These are phyloP conservation scores for Cryptococcus jaspeensis DNA, from an alignment of 1,284 basidiomycete species.

Conservation along the genomic window DNA sequence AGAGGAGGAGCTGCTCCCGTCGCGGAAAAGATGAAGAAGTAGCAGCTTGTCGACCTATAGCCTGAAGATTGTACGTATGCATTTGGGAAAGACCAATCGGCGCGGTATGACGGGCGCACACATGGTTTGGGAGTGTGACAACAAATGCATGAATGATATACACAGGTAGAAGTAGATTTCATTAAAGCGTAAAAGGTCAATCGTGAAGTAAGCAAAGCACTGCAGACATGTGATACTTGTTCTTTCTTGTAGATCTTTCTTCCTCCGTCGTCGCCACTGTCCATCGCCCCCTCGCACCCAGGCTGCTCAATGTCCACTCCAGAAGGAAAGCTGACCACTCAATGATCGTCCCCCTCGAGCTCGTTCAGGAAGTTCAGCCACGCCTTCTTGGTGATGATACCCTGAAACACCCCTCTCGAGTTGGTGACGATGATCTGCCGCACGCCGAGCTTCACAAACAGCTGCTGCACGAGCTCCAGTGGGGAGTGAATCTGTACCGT, in stretches of 20 bases:
- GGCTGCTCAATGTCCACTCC: too few species aligned
- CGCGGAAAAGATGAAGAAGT: conserved; percentile 44
- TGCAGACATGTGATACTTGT: not conserved
- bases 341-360: conserved; percentile 57
- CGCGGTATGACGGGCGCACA: too few species aligned
- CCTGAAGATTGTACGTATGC: too few species aligned
- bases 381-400: conserved; percentile 87
- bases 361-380: conserved; percentile 80
- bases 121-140: too few species aligned
- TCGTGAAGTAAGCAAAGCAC: not conserved
- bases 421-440: conserved; percentile 84
- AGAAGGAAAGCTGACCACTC: not conserved
- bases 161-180: not conserved
- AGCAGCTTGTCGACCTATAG: too few species aligned
- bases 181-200: not conserved
- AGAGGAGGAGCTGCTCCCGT: conserved; percentile 57
- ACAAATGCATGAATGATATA: too few species aligned
- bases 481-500: conserved; percentile 79
- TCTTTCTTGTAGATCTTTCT: not conserved
- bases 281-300: not conserved
- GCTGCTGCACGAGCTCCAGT: conserved; percentile 82
- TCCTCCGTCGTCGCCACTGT: too few species aligned
- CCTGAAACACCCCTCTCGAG: conserved; percentile 77
- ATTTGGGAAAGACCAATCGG: too few species aligned
- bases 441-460: conserved; percentile 89